These are phyloP conservation scores for Pseudomassariella vexata DNA, from an alignment of 2,329 filamentous ascomycete species.

Conservation along the genomic window DNA sequence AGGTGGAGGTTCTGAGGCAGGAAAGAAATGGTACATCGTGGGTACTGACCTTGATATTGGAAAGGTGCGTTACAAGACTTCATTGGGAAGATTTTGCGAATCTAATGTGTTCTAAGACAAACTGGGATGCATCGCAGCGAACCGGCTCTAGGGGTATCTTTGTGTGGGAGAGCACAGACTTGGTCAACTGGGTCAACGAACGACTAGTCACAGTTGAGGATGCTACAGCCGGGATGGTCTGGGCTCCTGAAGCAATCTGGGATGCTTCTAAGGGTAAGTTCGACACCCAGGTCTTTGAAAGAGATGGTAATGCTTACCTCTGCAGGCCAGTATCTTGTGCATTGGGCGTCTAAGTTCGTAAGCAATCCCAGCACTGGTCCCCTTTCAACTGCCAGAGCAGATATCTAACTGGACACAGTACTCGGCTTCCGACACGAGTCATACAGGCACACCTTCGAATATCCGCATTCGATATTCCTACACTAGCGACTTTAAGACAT, in stretches of 20 bases:
- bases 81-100: too few species aligned
- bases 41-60: constrained; percentile 49
- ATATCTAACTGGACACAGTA: constrained; percentile 28
- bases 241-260: constrained; percentile 52
- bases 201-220: constrained; percentile 45
- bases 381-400: not conserved
- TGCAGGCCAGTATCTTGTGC: constrained; percentile 35
- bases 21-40: constrained; percentile 49
- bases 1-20: constrained; percentile 38
- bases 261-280: constrained; percentile 33
- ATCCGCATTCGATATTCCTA: constrained; percentile 48
- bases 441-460: constrained; percentile 39
- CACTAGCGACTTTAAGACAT: constrained; percentile 49
- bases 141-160: constrained; percentile 46
- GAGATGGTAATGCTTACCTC: constrained; percentile 4
- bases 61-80: constrained; percentile 22
- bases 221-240: constrained; percentile 50
- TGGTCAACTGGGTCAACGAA: constrained; percentile 43
- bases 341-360: constrained; percentile 43
- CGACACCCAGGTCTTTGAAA: not conserved
- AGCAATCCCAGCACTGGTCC: constrained; percentile 8
- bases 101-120: constrained; percentile 33
- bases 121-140: constrained; percentile 45
- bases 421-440: constrained; percentile 35
- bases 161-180: constrained; percentile 48